phyloP scores from a whole-genome alignment of 495 filamentous ascomycete species.

The Lophium mytilinum region DNA sequence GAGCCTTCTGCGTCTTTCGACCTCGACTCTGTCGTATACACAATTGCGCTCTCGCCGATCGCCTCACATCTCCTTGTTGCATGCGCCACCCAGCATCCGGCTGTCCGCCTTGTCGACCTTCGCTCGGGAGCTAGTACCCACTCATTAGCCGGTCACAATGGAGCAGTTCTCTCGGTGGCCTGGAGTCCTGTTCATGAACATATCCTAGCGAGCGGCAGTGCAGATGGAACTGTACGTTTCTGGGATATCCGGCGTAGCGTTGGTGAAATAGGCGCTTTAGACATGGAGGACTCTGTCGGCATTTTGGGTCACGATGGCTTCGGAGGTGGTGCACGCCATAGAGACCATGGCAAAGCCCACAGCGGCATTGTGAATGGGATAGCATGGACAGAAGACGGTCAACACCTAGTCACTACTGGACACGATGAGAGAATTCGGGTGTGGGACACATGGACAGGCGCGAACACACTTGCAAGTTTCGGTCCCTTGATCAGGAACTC shows the following conservation, averaged over 20 bases:
- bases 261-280: slow-evolving; percentile 64
- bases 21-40: slow-evolving; percentile 62
- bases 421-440: slow-evolving; percentile 76
- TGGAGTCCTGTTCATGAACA: slow-evolving; percentile 77
- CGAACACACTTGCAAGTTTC: slow-evolving; percentile 76
- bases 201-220: slow-evolving; percentile 67
- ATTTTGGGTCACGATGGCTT: slow-evolving; percentile 41
- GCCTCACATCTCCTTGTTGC: slow-evolving; percentile 68
- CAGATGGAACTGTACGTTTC: slow-evolving; percentile 68
- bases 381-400: slow-evolving; percentile 71
- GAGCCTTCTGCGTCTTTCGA: slow-evolving; percentile 56
- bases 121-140: slow-evolving; percentile 70
- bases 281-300: slow-evolving; percentile 74
- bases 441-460: slow-evolving; percentile 71
- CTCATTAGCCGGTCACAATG: slow-evolving; percentile 64
- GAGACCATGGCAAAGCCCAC: slow-evolving; percentile 56
- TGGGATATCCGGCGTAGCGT: slow-evolving; percentile 76
- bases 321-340: slow-evolving; percentile 40
- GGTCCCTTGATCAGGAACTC: slow-evolving; percentile 68
- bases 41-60: slow-evolving; percentile 66
- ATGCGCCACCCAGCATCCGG: slow-evolving; percentile 71
- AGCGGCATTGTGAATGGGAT: slow-evolving; percentile 72
- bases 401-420: slow-evolving; percentile 65
- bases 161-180: slow-evolving; percentile 60
- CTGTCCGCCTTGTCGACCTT: slow-evolving; percentile 74